Evolutionary conservation across 768 basidiomycete species (phyloP).

Genomic region (Termitomyces sp.): DNA sequence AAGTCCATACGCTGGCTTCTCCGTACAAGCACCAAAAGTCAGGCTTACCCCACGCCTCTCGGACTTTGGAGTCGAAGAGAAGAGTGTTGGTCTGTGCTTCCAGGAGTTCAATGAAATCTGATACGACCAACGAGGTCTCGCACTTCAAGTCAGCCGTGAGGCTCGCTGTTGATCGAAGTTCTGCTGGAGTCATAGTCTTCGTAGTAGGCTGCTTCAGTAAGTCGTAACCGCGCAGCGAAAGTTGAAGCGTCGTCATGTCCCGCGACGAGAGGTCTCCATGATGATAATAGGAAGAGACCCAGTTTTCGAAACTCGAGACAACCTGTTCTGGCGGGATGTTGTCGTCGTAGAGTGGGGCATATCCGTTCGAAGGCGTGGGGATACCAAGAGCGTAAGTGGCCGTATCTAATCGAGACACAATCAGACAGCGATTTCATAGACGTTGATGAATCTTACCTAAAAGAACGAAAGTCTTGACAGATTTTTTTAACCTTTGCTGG

Average conservation of each 20-base stretch:
- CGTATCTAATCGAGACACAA: neutral
- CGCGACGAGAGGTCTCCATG: conserved; percentile 2
- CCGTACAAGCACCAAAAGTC: conserved; percentile 1
- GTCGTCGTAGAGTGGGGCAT: conserved; percentile 3
- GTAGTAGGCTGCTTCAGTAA: neutral
- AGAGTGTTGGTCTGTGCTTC: conserved; percentile 1
- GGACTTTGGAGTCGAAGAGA: neutral
- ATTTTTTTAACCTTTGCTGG: conserved; percentile 14
- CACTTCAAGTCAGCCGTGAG: neutral
- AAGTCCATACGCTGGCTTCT: conserved; percentile 4
- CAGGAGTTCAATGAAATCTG: neutral
- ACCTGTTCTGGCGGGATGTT: neutral
- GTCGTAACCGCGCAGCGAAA: neutral
- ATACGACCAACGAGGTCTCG: neutral
- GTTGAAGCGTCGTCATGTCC: neutral
- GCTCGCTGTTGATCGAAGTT: neutral
- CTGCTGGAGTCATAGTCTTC: neutral
- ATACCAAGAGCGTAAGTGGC: conserved; percentile 5
- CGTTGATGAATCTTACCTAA: conserved; percentile 7
- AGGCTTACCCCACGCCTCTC: neutral
- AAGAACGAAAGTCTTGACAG: conserved; percentile 18
- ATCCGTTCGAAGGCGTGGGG: neutral
- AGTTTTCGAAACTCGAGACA: neutral
- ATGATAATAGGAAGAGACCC: conserved; percentile 6
- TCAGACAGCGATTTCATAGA: neutral